Base-by-base conservation (phyloP, 495 filamentous ascomycete genomes). In the Staphylotrichum longicolle region DNA sequence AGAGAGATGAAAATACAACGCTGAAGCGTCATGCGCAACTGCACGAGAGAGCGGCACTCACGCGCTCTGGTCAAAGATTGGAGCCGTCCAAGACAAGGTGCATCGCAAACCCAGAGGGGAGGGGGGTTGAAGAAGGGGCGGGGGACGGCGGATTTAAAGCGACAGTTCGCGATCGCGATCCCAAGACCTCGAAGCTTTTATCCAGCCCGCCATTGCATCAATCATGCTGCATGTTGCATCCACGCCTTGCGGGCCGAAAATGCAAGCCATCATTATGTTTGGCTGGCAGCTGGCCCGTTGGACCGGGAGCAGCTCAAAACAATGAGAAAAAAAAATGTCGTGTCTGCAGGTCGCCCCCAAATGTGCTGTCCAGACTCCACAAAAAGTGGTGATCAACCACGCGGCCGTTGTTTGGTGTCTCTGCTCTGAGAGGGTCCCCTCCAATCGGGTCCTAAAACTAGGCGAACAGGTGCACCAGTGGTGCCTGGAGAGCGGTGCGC, bases 331-430 rank as follows among this genome's bases (percentile, higher is more conserved):
- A 5, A 2, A n/a, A 40, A 10, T 32, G 30, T 53, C 50, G 50
- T 53, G 50, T 40, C 35, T 53, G 50, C 50, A 53, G 34, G 5
- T n/a, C 5, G 45, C 7, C 5, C 15, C 8, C 44, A 47, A n/a
- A 51, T 51, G 32, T 11, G 49, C 49, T 57, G 54, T 57, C 41
- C 30, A 49, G 9, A 11, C 45, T 58, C 56, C 56, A 58, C 56
- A n/a, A 11, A 20, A 12, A 3, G 14, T 45, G 34, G 34, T n/a
- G 41, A 56, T 57, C 54, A 58, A 41, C 45, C 8, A 1, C 46
- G 14, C 9, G 12, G 20, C 27, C 33, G 20, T 6, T 6, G 50
- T 39, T 37, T 40, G 7, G 51, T 20, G 33, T 52, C 32, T 34
- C 30, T 34, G 5, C 3, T 9, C 20, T 30, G 1, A 20, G 6